Evolutionary conservation across 257 asterid genomes (phyloP), one percentile per base, ranked within the genome.

Genomic region (Plantago elongata): DNA sequence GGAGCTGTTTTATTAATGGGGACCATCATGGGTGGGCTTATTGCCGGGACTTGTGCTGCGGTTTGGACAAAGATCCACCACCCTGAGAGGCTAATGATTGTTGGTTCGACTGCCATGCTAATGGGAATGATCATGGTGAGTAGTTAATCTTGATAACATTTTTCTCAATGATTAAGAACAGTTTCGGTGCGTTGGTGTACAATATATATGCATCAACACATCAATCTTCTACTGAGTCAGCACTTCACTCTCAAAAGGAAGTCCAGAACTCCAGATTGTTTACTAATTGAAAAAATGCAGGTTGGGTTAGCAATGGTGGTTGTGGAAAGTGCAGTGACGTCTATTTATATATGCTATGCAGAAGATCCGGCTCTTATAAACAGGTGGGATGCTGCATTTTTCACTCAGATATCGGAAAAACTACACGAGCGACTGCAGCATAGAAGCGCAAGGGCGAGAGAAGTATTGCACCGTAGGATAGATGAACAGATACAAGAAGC

Each of bases 71-170:
- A 79, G 86, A 67, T 87, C 54, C 84, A 77, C 60, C 89, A 86
- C 76, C 86, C 97, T 1, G 86, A 87, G 55, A 60, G 88, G 56
- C 87, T 84, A 60, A 76, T 82, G 60, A 87, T 93, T 97, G 99
- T 89, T 48, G 97, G 97, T 18, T 87, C 94, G 15, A 89, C 96
- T 8, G 83, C 96, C 70, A 81, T 89, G 96, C 77, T 93, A 69
- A 82, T 93, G 91, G 99, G 99, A 61, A 93, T 89, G 99, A 89
- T 93, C 79, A 62, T 93, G 95, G 99, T 92, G 78, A 77, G 70
- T 13, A 57, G 5, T 49, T 34, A 22, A 62, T 12, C 30, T 49
- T 49, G 54, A n/a, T n/a, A n/a, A n/a, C n/a, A n/a, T n/a, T n/a
- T n/a, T n/a, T n/a, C n/a, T n/a, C n/a, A n/a, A n/a, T n/a, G n/a